Base-by-base conservation (phyloP, 2,329 filamentous ascomycete species). In the Mariannaea sp. region DNA sequence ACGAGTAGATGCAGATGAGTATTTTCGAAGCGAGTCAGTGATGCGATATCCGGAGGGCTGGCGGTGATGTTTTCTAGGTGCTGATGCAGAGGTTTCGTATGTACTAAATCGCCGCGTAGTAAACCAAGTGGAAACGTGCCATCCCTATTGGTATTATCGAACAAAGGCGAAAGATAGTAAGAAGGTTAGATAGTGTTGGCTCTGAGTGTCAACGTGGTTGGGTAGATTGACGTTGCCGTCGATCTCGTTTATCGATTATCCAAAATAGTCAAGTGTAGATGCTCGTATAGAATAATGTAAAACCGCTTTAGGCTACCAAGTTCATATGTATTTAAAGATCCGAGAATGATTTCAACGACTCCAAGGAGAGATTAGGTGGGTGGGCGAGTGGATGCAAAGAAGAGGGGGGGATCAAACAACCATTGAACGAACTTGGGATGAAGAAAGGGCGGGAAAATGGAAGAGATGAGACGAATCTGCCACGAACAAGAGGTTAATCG, bases 381-480 rank as follows among this genome's bases (percentile, higher is more conserved):
- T 54, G 61, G n/a, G n/a, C n/a, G n/a, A n/a, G n/a, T n/a, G n/a
- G n/a, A n/a, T n/a, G n/a, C n/a, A n/a, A n/a, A 53, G 51, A 56
- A 39, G 50, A 49, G 45, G 46, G 45, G 42, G 42, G 53, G 35
- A 48, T 43, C 43, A 59, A 52, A 56, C 48, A 49, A 44, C 50
- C 48, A 50, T 48, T 60, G 53, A n/a, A 52, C 40, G 49, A 43
- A 55, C 57, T 58, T 56, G 48, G 42, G 51, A 56, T 48, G 53
- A 53, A 60, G 51, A 49, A 53, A 57, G n/a, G n/a, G n/a, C 24
- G 36, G 24, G 46, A 56, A 57, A 60, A 57, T 51, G 55, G 46
- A 61, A 59, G 55, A 66, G 61, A 66, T 64, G 61, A 64, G 64
- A 66, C 61, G 64, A 66, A 64, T 66, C 63, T 58, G 63, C 61